phyloP scores from a whole-genome alignment of 1,139 yeast genomes.

The Yamadazyma pseudoaaseri region DNA sequence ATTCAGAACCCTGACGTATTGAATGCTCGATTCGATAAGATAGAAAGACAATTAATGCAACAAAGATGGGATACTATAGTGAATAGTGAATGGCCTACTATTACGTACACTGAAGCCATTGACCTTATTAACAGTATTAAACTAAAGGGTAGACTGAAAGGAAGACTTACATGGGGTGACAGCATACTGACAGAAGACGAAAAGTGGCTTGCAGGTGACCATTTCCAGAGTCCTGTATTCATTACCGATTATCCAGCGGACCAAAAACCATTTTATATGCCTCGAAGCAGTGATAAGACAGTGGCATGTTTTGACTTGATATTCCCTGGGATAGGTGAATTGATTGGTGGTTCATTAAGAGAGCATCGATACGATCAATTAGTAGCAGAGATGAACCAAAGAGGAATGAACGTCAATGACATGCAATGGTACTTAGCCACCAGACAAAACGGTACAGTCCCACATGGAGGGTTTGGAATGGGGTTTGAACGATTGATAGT shows the following conservation, averaged over 20 bases:
- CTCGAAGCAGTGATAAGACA: slow-evolving; percentile 32
- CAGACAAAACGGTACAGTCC: slow-evolving; percentile 75
- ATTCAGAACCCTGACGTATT: slow-evolving; percentile 41
- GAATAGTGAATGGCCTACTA: slow-evolving; percentile 58
- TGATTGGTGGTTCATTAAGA: slow-evolving; percentile 93
- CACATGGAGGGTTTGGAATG: slow-evolving; percentile 97
- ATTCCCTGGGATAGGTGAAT: slow-evolving; percentile 91
- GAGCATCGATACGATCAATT: slow-evolving; percentile 62
- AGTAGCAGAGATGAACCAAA: slow-evolving; percentile 43
- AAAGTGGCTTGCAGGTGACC: slow-evolving; percentile 76
- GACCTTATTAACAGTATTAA: slow-evolving; percentile 31
- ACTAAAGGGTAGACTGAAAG: slow-evolving; percentile 25
- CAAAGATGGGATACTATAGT: slow-evolving; percentile 34
- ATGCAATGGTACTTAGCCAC: slow-evolving; percentile 80
- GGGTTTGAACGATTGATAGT: slow-evolving; percentile 87
- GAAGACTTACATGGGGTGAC: slow-evolving; percentile 59
- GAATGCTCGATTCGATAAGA: slow-evolving; percentile 33
- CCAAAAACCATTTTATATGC: slow-evolving; percentile 93
- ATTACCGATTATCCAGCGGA: slow-evolving; percentile 82
- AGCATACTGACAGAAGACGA: slow-evolving; percentile 84
- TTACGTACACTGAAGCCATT: slow-evolving; percentile 78
- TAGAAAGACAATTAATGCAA: slow-evolving; percentile 25
- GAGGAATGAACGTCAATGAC: slow-evolving; percentile 56
- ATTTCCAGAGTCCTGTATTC: slow-evolving; percentile 76
- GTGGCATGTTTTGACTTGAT: slow-evolving; percentile 90